phyloP scores from a whole-genome alignment of 2,329 filamentous ascomycete genomes.

The Curvularia sp. region DNA sequence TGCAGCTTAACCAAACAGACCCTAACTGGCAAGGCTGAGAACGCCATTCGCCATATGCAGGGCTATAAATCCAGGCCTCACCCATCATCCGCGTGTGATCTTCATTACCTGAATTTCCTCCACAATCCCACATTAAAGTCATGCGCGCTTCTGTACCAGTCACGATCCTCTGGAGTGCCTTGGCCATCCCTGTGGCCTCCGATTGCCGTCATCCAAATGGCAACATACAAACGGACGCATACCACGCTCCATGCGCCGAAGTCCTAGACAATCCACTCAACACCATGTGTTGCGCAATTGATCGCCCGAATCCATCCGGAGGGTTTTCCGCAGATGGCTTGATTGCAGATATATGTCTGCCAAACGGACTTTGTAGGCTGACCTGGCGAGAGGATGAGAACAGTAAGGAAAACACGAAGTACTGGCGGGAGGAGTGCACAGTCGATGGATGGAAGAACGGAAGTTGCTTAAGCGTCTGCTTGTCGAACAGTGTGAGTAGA shows the following conservation, averaged over 20 bases:
- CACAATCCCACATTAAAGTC: neutral
- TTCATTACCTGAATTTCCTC: neutral
- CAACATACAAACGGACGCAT: neutral
- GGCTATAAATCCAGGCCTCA: no score
- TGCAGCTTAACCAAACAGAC: no score
- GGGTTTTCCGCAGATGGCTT: neutral
- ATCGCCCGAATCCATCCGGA: neutral
- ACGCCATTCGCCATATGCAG: no score
- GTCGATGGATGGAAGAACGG: neutral
- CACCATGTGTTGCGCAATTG: neutral
- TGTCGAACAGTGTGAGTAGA: neutral
- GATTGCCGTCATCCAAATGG: neutral
- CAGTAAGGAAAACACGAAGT: neutral
- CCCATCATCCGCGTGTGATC: no score
- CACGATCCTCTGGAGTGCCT: neutral
- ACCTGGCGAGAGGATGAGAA: neutral
- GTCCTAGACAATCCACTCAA: neutral
- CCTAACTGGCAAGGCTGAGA: no score
- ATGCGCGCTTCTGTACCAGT: neutral
- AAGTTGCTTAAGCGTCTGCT: neutral
- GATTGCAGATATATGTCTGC: neutral
- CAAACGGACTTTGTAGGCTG: neutral
- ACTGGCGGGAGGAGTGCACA: neutral
- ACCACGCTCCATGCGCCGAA: neutral
- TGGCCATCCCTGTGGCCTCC: neutral